Conservation (phyloP, 208 protist species). For the Crithidia thermophila region DNA sequence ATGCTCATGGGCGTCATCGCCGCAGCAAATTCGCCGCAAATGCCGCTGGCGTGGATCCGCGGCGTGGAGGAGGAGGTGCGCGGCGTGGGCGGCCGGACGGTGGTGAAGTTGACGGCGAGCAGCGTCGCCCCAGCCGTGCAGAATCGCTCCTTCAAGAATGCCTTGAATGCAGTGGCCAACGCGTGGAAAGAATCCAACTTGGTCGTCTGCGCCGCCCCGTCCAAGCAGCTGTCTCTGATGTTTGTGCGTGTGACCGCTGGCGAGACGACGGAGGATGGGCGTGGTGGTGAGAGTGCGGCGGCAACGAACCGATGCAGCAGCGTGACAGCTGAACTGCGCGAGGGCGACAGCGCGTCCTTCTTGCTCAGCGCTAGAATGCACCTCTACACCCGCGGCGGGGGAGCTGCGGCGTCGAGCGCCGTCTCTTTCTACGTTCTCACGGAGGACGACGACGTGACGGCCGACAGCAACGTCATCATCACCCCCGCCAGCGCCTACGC, state of each 20-base stretch:
- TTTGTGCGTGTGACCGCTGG: slow-evolving; percentile 8
- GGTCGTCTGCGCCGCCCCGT: slow-evolving; percentile 3
- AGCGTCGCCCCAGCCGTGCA: too few species aligned
- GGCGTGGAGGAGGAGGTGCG: too few species aligned
- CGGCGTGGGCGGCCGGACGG: too few species aligned
- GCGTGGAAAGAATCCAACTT: too few species aligned
- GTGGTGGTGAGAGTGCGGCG: not conserved
- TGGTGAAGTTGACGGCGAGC: too few species aligned
- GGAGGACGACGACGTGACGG: not conserved
- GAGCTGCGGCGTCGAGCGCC: not conserved
- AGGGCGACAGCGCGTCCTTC: not conserved
- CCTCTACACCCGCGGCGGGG: not conserved
- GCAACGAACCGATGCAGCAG: too few species aligned
- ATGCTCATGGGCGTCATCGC: too few species aligned
- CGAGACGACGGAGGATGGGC: not conserved
- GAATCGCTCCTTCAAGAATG: too few species aligned
- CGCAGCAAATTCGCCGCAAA: too few species aligned
- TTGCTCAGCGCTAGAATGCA: not conserved
- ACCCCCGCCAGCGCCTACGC: too few species aligned
- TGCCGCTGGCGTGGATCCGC: too few species aligned
- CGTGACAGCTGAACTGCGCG: slow-evolving; percentile 14
- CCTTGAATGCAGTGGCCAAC: not conserved
- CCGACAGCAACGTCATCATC: not conserved
- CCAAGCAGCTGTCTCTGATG: slow-evolving; percentile 19
- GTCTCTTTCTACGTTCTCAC: slow-evolving; percentile 14